phyloP scores from a whole-genome alignment of 805 yeast genomes.

The Schwanniomyces yamadae region DNA sequence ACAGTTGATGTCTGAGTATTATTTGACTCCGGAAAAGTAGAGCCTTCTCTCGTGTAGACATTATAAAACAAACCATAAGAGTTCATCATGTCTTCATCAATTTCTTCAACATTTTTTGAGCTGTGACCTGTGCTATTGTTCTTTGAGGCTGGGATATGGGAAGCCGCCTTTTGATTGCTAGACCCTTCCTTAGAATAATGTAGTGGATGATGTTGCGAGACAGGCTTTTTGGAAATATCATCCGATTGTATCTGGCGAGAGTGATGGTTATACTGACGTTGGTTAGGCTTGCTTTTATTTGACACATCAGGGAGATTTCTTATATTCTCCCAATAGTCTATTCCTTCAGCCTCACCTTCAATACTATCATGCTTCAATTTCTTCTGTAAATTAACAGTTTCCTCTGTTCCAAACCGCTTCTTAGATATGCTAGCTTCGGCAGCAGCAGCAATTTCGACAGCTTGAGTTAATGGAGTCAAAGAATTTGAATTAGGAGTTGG shows the following conservation, averaged over 20 bases:
- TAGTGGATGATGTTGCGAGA: slow-evolving; percentile 55
- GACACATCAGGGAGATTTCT: slow-evolving; percentile 46
- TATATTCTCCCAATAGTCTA: slow-evolving; percentile 73
- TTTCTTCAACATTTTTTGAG: slow-evolving; percentile 23
- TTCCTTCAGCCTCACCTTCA: slow-evolving; percentile 57
- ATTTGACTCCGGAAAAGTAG: slow-evolving; percentile 19
- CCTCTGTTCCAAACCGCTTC: slow-evolving; percentile 1
- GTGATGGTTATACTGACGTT: slow-evolving; percentile 1
- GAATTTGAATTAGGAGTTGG: slow-evolving; percentile 12
- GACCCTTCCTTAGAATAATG: slow-evolving; percentile 28
- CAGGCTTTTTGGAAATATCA: slow-evolving; percentile 32
- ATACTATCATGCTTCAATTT: slow-evolving; percentile 2
- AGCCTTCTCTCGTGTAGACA: slow-evolving; percentile 34
- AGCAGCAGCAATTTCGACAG: slow-evolving; percentile 39
- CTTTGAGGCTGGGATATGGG: slow-evolving; percentile 1
- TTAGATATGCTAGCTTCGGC: slow-evolving; percentile 19
- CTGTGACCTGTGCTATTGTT: background rate
- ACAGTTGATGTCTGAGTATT: slow-evolving; percentile 14
- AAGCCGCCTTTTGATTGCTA: slow-evolving; percentile 14
- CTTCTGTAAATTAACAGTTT: slow-evolving; percentile 1
- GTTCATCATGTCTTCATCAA: slow-evolving; percentile 33
- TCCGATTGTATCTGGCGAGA: background rate
- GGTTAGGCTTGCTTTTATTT: background rate
- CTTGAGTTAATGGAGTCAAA: slow-evolving; percentile 42
- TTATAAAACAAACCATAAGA: slow-evolving; percentile 40